Percentiles rank a stretch among this genome's conserved stretches.
phyloP scores from a whole-genome alignment of 163 green algal genomes.

The Scenedesmus sp. region DNA sequence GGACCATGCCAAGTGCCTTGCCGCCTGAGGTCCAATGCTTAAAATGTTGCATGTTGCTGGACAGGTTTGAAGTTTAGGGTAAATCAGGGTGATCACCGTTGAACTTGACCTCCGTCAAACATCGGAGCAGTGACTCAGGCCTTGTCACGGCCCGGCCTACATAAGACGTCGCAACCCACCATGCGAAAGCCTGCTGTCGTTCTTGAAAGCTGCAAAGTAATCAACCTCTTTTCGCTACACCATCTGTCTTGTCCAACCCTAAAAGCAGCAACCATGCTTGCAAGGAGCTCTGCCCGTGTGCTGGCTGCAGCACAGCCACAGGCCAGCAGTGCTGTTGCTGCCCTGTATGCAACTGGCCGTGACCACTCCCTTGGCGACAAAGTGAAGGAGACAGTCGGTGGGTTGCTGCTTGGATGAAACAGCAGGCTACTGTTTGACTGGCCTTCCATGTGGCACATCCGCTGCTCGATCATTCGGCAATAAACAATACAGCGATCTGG shows the following conservation, averaged over 20 bases:
- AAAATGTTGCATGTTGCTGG: too few species aligned
- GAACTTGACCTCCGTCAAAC: not conserved
- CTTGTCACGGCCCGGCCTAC: not conserved
- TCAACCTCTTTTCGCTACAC: not conserved
- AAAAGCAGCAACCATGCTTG: slow-evolving; percentile 27
- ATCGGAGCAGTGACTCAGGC: not conserved
- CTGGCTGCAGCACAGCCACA: slow-evolving; percentile 26
- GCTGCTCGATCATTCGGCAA: too few species aligned
- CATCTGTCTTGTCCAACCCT: not conserved
- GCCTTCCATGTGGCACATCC: too few species aligned
- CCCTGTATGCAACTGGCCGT: slow-evolving; percentile 7
- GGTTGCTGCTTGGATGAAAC: not conserved
- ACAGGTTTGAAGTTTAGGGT: not conserved
- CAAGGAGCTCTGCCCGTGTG: slow-evolving; percentile 4
- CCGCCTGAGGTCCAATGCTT: too few species aligned
- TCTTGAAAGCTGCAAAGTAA: not conserved
- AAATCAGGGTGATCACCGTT: not conserved
- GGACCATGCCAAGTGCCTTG: not conserved
- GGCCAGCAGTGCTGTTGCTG: slow-evolving; percentile 17
- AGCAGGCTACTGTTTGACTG: not conserved
- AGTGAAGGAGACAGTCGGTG: slow-evolving; percentile 1
- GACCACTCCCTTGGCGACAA: not conserved
- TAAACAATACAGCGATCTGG: too few species aligned
- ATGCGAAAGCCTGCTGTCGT: not conserved
- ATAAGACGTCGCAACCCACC: not conserved